phyloP scores from a whole-genome alignment of 1,139 yeast genomes.

The Martiniozyma asiatica region DNA sequence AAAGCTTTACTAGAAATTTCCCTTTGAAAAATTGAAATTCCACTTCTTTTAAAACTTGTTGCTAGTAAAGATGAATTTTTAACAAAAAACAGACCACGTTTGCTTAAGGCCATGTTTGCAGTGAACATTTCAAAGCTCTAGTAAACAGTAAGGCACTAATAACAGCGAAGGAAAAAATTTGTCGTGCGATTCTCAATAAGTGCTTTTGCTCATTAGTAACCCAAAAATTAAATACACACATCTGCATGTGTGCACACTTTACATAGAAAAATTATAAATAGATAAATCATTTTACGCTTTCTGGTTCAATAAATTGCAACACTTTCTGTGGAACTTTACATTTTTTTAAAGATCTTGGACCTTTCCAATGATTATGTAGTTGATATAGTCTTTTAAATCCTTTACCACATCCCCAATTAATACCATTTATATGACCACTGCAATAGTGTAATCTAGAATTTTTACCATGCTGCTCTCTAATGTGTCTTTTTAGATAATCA shows the following conservation, averaged over 20 bases:
- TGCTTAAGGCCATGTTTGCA: not conserved
- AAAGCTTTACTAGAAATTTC: not conserved
- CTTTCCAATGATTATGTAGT: constrained; percentile 14
- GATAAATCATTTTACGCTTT: too few relatives aligned
- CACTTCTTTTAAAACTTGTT: not conserved
- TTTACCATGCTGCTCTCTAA: constrained; percentile 10
- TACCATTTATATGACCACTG: constrained; percentile 5
- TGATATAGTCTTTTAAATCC: constrained; percentile 14
- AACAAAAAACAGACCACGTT: not conserved
- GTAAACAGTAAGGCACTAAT: too few relatives aligned
- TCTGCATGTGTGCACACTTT: too few relatives aligned
- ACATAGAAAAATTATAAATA: too few relatives aligned
- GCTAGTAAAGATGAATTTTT: not conserved
- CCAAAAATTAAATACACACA: too few relatives aligned
- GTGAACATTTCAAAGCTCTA: too few relatives aligned
- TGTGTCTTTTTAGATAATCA: constrained; percentile 11
- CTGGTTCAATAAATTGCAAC: too few relatives aligned
- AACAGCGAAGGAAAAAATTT: too few relatives aligned
- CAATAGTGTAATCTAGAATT: constrained; percentile 7
- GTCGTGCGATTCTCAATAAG: too few relatives aligned
- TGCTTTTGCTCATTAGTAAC: too few relatives aligned
- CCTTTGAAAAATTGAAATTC: too few relatives aligned
- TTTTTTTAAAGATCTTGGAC: constrained; percentile 9
- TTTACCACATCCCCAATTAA: constrained; percentile 13
- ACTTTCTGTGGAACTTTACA: constrained; percentile 11